Evolutionary conservation across 164 flowering plant species (phyloP).

Genomic region (Vitis cinerea): DNA sequence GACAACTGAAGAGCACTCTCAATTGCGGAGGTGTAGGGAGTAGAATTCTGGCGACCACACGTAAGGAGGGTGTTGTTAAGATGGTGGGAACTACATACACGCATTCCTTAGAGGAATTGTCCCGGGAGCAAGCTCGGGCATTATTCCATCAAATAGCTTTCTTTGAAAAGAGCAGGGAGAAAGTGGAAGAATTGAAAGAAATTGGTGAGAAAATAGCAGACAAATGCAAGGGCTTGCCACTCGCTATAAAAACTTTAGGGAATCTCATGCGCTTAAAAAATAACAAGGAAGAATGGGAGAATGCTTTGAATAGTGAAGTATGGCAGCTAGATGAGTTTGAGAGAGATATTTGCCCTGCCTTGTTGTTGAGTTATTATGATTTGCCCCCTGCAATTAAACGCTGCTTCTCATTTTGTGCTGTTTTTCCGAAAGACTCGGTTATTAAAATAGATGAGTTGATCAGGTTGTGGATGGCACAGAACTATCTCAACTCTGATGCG

Average conservation of each 20-base stretch:
- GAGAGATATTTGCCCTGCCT: constrained; percentile 11
- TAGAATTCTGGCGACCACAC: too few species aligned
- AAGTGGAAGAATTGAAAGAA: background rate
- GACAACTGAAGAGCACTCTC: too few species aligned
- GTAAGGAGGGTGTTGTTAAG: too few species aligned
- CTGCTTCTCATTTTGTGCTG: constrained; percentile 23
- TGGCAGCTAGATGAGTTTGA: constrained; percentile 13
- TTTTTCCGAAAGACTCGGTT: constrained; percentile 14
- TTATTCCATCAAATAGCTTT: constrained; percentile 3
- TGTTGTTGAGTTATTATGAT: constrained; percentile 5
- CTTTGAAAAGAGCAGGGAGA: background rate
- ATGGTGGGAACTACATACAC: background rate
- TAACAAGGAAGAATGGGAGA: constrained; percentile 8
- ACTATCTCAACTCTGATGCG: background rate
- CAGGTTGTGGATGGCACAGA: constrained; percentile 18
- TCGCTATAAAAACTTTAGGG: constrained; percentile 17
- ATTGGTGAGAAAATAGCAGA: constrained; percentile 19
- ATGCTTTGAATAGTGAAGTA: constrained; percentile 11
- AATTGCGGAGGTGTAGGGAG: too few species aligned
- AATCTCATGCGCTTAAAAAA: constrained; percentile 14
- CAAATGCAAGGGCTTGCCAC: constrained; percentile 9
- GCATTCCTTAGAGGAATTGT: constrained; percentile 2
- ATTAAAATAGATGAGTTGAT: constrained; percentile 4
- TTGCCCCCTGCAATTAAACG: background rate
- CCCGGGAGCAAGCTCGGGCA: constrained; percentile 17